Conservation (phyloP, 1,284 basidiomycete genomes). For the Taiwanofungus camphoratus region DNA sequence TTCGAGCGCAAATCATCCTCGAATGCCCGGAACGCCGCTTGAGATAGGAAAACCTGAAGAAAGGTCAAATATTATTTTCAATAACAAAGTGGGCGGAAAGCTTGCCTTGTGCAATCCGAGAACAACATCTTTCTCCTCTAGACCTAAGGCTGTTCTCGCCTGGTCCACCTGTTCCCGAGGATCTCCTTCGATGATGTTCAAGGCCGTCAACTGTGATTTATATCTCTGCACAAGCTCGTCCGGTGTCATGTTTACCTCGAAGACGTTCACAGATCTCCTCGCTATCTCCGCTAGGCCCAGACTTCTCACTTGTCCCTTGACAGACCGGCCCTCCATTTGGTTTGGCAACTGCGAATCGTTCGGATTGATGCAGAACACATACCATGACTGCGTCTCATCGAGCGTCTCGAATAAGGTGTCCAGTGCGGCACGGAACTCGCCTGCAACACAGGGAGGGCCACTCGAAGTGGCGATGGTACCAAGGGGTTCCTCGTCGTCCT, state of each 20-base stretch:
- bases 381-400: slow-evolving; percentile 89
- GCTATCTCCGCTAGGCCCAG: slow-evolving; percentile 79
- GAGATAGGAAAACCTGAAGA: slow-evolving; percentile 82
- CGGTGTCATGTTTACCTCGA: slow-evolving; percentile 83
- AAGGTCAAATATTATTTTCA: neutral
- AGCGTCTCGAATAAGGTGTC: slow-evolving; percentile 86
- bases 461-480: slow-evolving; percentile 23
- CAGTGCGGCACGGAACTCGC: slow-evolving; percentile 81
- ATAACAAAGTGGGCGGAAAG: slow-evolving; percentile 5
- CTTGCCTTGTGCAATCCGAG: slow-evolving; percentile 76
- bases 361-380: slow-evolving; percentile 88
- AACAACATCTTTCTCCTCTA: slow-evolving; percentile 74
- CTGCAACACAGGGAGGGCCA: slow-evolving; percentile 70
- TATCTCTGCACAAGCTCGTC: slow-evolving; percentile 88
- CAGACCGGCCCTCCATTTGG: slow-evolving; percentile 86
- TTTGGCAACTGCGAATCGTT: slow-evolving; percentile 94
- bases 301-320: slow-evolving; percentile 89
- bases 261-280: slow-evolving; percentile 59
- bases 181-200: slow-evolving; percentile 46
- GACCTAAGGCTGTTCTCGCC: slow-evolving; percentile 55
- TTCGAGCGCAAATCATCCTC: slow-evolving; percentile 82
- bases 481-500: slow-evolving; percentile 36
- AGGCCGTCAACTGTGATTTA: slow-evolving; percentile 46
- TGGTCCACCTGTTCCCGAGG: slow-evolving; percentile 51
- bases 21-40: slow-evolving; percentile 81